These are phyloP conservation scores for Lablab purpureus DNA, from an alignment of 306 rosid genomes.

Conservation along the genomic window DNA sequence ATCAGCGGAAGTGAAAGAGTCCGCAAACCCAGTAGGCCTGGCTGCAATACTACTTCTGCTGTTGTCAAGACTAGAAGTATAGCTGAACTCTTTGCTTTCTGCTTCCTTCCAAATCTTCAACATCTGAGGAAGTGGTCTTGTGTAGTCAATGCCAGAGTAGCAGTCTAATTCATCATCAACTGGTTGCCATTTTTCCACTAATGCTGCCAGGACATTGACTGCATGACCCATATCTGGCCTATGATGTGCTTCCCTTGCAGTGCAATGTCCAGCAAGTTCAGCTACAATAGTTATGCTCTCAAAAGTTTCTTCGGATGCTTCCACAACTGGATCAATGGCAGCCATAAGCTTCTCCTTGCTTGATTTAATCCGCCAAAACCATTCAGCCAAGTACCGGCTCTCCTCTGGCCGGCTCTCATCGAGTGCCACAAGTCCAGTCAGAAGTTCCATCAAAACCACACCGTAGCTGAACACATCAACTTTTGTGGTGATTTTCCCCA, in stretches of 20 bases:
- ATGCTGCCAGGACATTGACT: slow-evolving; percentile 63
- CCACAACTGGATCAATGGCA: slow-evolving; percentile 70
- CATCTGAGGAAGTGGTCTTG: slow-evolving; percentile 74
- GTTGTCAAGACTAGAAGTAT: slow-evolving; percentile 54
- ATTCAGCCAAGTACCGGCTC: slow-evolving; percentile 78
- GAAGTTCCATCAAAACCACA: slow-evolving; percentile 79
- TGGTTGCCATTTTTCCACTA: slow-evolving; percentile 82
- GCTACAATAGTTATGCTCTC: slow-evolving; percentile 64
- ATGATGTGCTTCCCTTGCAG: slow-evolving; percentile 76
- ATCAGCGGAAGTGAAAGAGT: slow-evolving; percentile 71
- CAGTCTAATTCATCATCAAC: slow-evolving; percentile 53
- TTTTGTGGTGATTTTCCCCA: slow-evolving; percentile 91
- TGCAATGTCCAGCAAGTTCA: slow-evolving; percentile 88
- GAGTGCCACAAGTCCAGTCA: slow-evolving; percentile 78
- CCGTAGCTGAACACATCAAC: slow-evolving; percentile 86
- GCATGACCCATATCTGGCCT: slow-evolving; percentile 91
- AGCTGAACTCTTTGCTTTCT: slow-evolving; percentile 58
- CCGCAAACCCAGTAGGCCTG: slow-evolving; percentile 75
- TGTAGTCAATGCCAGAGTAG: slow-evolving; percentile 60
- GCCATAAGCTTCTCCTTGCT: slow-evolving; percentile 66
- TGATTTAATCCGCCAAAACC: slow-evolving; percentile 79
- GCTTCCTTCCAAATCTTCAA: slow-evolving; percentile 76
- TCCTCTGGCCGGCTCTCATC: slow-evolving; percentile 85
- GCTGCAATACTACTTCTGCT: slow-evolving; percentile 75
- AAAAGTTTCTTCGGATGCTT: slow-evolving; percentile 53